These are phyloP conservation scores for Trichocladium uniseriatum DNA, from an alignment of 495 filamentous ascomycete species.

Conservation along the genomic window DNA sequence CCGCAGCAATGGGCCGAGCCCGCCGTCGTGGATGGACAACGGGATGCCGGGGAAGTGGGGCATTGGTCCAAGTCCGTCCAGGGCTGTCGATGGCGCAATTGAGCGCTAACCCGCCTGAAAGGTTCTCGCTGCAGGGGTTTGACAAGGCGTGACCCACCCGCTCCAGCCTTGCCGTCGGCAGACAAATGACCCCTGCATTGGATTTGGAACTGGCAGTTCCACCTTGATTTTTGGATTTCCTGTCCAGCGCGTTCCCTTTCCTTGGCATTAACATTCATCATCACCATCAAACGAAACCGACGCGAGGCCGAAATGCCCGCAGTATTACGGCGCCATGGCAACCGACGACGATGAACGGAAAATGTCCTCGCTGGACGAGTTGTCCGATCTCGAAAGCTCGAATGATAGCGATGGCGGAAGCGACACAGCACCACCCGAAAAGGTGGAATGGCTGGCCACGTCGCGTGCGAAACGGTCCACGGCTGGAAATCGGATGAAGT, in stretches of 20 bases:
- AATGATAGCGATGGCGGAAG: slow-evolving; percentile 20
- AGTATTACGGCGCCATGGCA: slow-evolving; percentile 11
- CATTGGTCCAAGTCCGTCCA: background rate
- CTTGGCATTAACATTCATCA: background rate
- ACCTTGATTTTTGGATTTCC: background rate
- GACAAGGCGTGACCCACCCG: background rate
- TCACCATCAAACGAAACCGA: background rate
- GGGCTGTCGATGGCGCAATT: slow-evolving; percentile 16
- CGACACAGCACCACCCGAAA: slow-evolving; percentile 17
- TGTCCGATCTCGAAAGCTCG: slow-evolving; percentile 14
- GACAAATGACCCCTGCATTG: no score
- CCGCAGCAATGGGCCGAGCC: slow-evolving; percentile 2
- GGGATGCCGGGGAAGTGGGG: slow-evolving; percentile 2
- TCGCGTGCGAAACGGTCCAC: slow-evolving; percentile 74
- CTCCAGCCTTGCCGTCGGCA: slow-evolving; percentile 7
- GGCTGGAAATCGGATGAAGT: slow-evolving; percentile 75
- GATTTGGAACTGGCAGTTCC: no score
- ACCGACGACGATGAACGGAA: slow-evolving; percentile 18
- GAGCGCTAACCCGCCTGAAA: slow-evolving; percentile 13
- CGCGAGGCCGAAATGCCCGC: background rate
- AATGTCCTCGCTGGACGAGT: slow-evolving; percentile 18
- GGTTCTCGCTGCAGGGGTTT: slow-evolving; percentile 9
- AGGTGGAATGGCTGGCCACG: slow-evolving; percentile 65
- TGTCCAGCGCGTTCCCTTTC: background rate
- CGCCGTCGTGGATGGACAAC: background rate